Evolutionary conservation across 441 rosid species (phyloP), one percentile per base, ranked within the genome.

Genomic region (Populus hybrid): DNA sequence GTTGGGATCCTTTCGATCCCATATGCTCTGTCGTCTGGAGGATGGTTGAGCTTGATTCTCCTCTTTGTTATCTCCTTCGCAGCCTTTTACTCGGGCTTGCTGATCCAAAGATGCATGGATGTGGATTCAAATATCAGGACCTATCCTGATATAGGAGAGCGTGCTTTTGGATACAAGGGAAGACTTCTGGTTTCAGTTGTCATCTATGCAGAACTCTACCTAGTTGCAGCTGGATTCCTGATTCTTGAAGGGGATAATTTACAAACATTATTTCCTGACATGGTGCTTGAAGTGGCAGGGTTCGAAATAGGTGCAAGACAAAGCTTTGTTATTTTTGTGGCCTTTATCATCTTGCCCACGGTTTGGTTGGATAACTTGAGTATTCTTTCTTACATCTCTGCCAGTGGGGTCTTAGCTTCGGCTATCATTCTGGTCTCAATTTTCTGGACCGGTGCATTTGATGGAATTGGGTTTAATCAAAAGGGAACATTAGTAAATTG

Each of bases 171-270:
- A 11, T 84, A 72, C 42, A 86, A 81, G 40, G 99, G 99, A 73
- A 89, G 90, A 69, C 1, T 89, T 2, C 3, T 93, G 14, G 81
- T 87, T n/a, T 88, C 92, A 0, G 73, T 90, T 75, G 85, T 93
- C 83, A 92, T 92, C 93, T 84, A 90, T 61, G 28, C 79, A 0
- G 98, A 93, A 84, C 98, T 95, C 78, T 93, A 89, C 86, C 70
- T 93, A 24, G 97, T 95, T 0, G 93, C 96, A 0, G 90, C 92
- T 0, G 96, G 97, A 11, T 95, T 93, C 86, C 79, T 95, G 82
- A 93, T 95, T 64, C 86, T 95, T 7, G 97, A 95, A 89, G 97
- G 97, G 2, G 99, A 93, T 66, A 93, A 95, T 83, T 82, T 95
- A 46, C 82, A 84, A 14, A 93, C 85, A 19, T 74, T 95, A 64